phyloP scores from a whole-genome alignment of 2,329 filamentous ascomycete genomes.

The Meredithiella fracta region DNA sequence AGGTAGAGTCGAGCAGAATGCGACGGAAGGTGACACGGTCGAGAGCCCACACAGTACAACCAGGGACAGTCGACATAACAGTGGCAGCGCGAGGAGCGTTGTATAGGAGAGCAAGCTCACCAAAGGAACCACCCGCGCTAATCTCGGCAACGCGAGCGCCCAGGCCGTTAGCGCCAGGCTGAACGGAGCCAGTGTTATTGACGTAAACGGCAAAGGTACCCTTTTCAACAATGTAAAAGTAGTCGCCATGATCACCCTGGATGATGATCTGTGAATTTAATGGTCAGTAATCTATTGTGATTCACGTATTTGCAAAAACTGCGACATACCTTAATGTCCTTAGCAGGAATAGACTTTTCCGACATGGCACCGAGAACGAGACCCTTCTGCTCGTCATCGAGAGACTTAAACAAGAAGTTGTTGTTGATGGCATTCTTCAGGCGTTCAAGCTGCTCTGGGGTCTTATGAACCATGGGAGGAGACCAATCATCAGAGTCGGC shows the following conservation, averaged over 20 bases:
- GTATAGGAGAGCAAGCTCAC: constrained; percentile 95
- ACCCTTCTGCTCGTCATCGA: constrained; percentile 80
- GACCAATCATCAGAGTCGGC: constrained; percentile 74
- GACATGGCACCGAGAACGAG: constrained; percentile 81
- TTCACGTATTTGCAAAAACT: not conserved
- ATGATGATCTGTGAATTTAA: constrained; percentile 55
- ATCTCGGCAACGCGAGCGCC: constrained; percentile 70
- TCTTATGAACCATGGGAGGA: constrained; percentile 72
- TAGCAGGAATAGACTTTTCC: constrained; percentile 88
- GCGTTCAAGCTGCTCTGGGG: constrained; percentile 60
- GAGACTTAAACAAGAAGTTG: constrained; percentile 87
- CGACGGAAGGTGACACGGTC: constrained; percentile 94
- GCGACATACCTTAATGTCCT: constrained; percentile 50
- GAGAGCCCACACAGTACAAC: constrained; percentile 78
- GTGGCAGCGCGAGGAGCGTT: constrained; percentile 92
- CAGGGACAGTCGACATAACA: constrained; percentile 63
- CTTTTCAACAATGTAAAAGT: constrained; percentile 92
- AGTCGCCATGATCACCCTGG: constrained; percentile 91
- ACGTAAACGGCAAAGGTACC: constrained; percentile 86
- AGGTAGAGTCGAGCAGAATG: constrained; percentile 95
- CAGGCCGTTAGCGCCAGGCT: constrained; percentile 66
- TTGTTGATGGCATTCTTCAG: constrained; percentile 66
- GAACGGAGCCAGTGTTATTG: constrained; percentile 58
- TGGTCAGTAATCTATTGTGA: not conserved
- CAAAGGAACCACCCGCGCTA: constrained; percentile 80